Evolutionary conservation across 768 basidiomycete species (phyloP), one percentile per base, ranked within the genome.

Genomic region (Cytidiella melzeri): DNA sequence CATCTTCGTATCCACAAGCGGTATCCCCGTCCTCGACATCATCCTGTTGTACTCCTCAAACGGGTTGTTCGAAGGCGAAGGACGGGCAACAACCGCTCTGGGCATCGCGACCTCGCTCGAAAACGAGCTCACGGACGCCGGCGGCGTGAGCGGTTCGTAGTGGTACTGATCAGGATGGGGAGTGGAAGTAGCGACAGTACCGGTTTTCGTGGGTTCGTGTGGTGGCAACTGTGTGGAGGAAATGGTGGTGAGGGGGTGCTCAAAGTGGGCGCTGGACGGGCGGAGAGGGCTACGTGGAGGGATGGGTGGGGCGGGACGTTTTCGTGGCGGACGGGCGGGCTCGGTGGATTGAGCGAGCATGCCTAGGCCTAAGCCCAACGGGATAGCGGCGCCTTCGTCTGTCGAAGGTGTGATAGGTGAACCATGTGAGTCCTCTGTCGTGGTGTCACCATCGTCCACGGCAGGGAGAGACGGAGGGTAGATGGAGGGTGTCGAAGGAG

Each of bases 81-180:
- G n/a, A n/a, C n/a, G n/a, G n/a, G 41, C 41, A 4, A 25, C 21
- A 11, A 25, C 26, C 12, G 41, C 41, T 3, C 11, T 7, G 3
- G 3, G 41, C 20, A 37, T 46, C 28, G 43, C 43, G 45, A 19
- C 27, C 34, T 30, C 30, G 34, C 34, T 20, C 19, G 20, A 30
- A 18, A 37, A 37, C 10, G 45, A 43, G 20, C 41, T 18, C 25
- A 18, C 59, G 42, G 72, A 72, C 24, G 68, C 61, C 15, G 73
- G 69, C 41, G 74, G 72, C 50, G 75, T 71, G 21, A 68, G 61
- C 28, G 70, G 71, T 38, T 62, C 63, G 51, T 67, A 65, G 10
- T 57, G n/a, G n/a, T n/a, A n/a, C n/a, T n/a, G n/a, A n/a, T n/a
- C n/a, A n/a, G n/a, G n/a, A n/a, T n/a, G n/a, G n/a, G n/a, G n/a